These are phyloP conservation scores for Chaetomium sp. DNA, from an alignment of 2,329 filamentous ascomycete genomes.

Conservation along the genomic window DNA sequence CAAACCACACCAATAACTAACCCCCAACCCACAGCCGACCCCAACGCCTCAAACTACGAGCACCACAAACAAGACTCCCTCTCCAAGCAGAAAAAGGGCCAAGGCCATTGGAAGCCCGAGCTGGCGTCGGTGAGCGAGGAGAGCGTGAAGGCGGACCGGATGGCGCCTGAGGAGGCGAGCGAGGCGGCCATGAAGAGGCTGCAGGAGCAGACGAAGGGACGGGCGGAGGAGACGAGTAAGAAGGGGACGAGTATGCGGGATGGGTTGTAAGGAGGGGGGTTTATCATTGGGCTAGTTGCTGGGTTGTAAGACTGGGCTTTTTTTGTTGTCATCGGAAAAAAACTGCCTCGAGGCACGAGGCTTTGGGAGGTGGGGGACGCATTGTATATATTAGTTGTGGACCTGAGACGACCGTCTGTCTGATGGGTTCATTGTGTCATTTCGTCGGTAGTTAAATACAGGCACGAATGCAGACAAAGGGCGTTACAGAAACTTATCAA, in stretches of 20 bases:
- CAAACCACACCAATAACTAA: neutral
- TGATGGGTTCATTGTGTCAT: neutral
- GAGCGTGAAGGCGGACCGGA: constrained; percentile 62
- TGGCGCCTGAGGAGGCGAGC: constrained; percentile 29
- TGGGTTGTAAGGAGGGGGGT: constrained; percentile 28
- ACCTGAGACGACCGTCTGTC: neutral
- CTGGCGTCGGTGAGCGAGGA: constrained; percentile 76
- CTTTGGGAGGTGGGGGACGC: neutral
- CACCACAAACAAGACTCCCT: constrained; percentile 56
- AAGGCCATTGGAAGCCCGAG: constrained; percentile 69
- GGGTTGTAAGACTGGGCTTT: neutral
- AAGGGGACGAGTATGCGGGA: constrained; percentile 44
- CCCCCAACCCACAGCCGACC: constrained; percentile 20
- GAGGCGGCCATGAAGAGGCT: constrained; percentile 37
- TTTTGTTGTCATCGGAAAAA: neutral
- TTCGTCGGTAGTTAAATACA: too few species aligned
- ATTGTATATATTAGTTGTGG: neutral
- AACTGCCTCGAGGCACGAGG: too few species aligned
- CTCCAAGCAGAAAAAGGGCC: constrained; percentile 61
- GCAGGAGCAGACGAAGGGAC: constrained; percentile 53
- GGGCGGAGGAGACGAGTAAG: constrained; percentile 44
- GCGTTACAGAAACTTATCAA: too few species aligned
- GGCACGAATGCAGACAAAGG: too few species aligned
- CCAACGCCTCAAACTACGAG: constrained; percentile 38
- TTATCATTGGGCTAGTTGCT: neutral